Evolutionary conservation across 192 early-diverging fungal species (phyloP).

Genomic region (Coemansia sp.): DNA sequence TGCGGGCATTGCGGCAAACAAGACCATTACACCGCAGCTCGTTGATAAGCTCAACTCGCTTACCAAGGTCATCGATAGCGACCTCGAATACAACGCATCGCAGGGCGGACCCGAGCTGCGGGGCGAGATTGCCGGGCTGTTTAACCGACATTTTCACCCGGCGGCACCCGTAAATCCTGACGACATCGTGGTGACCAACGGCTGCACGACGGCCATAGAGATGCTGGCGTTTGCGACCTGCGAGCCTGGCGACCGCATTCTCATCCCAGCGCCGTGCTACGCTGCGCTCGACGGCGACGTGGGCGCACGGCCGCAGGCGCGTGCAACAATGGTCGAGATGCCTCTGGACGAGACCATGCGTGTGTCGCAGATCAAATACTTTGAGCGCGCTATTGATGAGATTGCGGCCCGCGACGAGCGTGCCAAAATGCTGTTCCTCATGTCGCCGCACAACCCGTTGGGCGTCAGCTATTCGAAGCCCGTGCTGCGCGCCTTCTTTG

Average conservation of each 20-base stretch:
- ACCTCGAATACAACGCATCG: conserved; percentile 50
- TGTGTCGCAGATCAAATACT: conserved; percentile 53
- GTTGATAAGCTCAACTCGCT: conserved; percentile 54
- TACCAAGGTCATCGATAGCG: conserved; percentile 17
- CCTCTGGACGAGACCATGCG: conserved; percentile 46
- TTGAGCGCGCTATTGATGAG: conserved; percentile 44
- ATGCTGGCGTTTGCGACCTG: conserved; percentile 63
- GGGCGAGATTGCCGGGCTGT: conserved; percentile 56
- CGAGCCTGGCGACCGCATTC: conserved; percentile 70
- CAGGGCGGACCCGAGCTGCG: conserved; percentile 63
- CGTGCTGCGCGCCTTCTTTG: conserved; percentile 57
- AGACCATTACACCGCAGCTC: conserved; percentile 59
- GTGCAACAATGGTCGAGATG: conserved; percentile 55
- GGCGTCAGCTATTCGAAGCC: conserved; percentile 57
- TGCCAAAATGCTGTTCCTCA: conserved; percentile 59
- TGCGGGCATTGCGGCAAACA: conserved; percentile 79
- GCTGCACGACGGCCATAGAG: conserved; percentile 66
- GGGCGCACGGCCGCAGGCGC: conserved; percentile 52
- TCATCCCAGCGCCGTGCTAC: conserved; percentile 78
- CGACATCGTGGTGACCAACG: conserved; percentile 65
- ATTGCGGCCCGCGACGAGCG: conserved; percentile 48
- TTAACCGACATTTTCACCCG: conserved; percentile 68
- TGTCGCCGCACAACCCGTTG: conserved; percentile 75
- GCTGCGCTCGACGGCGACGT: conserved; percentile 71
- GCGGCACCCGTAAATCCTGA: conserved; percentile 39